Evolutionary conservation across 116 monocot species (phyloP).

Genomic region (Thalassia testudinum): DNA sequence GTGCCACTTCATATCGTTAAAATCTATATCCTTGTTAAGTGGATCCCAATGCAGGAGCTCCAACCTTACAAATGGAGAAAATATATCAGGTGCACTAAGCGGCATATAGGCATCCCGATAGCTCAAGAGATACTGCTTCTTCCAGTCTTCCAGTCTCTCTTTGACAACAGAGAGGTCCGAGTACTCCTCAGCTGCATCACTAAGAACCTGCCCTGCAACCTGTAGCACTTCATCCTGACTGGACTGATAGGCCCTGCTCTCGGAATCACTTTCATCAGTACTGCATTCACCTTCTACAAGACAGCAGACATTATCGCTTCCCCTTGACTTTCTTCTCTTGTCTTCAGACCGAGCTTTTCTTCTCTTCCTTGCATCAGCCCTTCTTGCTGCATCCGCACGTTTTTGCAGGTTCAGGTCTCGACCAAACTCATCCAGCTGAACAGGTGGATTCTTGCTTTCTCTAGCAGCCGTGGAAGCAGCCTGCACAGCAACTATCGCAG

Average conservation of each 20-base stretch:
- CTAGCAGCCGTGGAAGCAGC: constrained; percentile 44
- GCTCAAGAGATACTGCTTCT: constrained; percentile 31
- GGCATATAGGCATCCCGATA: constrained; percentile 89
- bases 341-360: constrained; percentile 46
- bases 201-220: constrained; percentile 61
- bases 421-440: constrained; percentile 86
- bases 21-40: constrained; percentile 45
- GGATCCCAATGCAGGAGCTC: constrained; percentile 98
- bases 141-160: constrained; percentile 79
- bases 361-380: constrained; percentile 47
- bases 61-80: constrained; percentile 85
- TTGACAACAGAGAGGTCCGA: constrained; percentile 70
- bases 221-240: constrained; percentile 18
- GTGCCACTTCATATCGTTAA: constrained; percentile 92
- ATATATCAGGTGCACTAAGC: constrained; percentile 48
- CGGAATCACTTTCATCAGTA: constrained; percentile 91
- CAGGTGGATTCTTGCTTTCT: constrained; percentile 48
- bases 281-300: constrained; percentile 67
- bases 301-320: constrained; percentile 10
- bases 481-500: constrained; percentile 61
- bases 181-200: constrained; percentile 89
- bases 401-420: constrained; percentile 70
- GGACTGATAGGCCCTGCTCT: constrained; percentile 45
- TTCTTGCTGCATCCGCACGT: constrained; percentile 45
- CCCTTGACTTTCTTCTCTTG: constrained; percentile 31